A percentile compares a stretch with the other conserved stretches of the same genome.
Conservation (phyloP, 306 rosid genomes). For the Ormosia emarginata region DNA sequence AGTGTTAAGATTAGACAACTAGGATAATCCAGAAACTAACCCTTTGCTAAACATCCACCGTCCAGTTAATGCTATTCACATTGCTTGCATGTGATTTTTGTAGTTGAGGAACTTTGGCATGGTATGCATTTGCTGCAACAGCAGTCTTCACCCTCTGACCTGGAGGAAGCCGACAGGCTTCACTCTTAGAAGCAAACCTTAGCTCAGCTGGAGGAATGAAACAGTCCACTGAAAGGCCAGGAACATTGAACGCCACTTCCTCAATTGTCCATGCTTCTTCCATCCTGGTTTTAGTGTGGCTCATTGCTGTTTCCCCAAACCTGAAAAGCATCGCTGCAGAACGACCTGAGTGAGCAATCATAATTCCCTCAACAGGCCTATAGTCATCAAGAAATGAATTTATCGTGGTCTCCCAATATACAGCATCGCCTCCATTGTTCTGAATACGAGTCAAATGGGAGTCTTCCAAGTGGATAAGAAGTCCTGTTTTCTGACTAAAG, state of each 20-base stretch:
- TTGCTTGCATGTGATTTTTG: slow-evolving; percentile 42
- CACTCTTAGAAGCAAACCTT: slow-evolving; percentile 68
- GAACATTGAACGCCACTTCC: slow-evolving; percentile 82
- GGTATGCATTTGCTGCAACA: slow-evolving; percentile 39
- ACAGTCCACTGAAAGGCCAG: slow-evolving; percentile 74
- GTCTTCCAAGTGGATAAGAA: slow-evolving; percentile 72
- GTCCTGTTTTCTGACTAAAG: slow-evolving; percentile 89
- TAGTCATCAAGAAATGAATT: slow-evolving; percentile 77
- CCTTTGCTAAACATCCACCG: slow-evolving; percentile 44
- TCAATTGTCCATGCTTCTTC: slow-evolving; percentile 89
- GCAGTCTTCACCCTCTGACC: slow-evolving; percentile 45
- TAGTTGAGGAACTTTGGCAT: slow-evolving; percentile 46
- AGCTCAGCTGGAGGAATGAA: slow-evolving; percentile 84
- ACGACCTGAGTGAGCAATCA: slow-evolving; percentile 79
- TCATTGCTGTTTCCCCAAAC: slow-evolving; percentile 81
- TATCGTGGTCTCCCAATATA: slow-evolving; percentile 82
- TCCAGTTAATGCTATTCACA: slow-evolving; percentile 45
- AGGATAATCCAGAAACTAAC: slow-evolving; percentile 8
- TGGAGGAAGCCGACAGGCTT: slow-evolving; percentile 53
- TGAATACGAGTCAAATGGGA: slow-evolving; percentile 87
- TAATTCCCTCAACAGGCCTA: slow-evolving; percentile 66
- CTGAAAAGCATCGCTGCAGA: slow-evolving; percentile 78
- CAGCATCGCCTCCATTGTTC: slow-evolving; percentile 81
- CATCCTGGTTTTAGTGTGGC: slow-evolving; percentile 82
- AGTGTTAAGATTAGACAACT: slow-evolving; percentile 33